A percentile compares a stretch with the other conserved stretches of the same genome.
Evolutionary conservation across 1,284 basidiomycete genomes (phyloP).

Genomic region (Amylostereum areolatum): DNA sequence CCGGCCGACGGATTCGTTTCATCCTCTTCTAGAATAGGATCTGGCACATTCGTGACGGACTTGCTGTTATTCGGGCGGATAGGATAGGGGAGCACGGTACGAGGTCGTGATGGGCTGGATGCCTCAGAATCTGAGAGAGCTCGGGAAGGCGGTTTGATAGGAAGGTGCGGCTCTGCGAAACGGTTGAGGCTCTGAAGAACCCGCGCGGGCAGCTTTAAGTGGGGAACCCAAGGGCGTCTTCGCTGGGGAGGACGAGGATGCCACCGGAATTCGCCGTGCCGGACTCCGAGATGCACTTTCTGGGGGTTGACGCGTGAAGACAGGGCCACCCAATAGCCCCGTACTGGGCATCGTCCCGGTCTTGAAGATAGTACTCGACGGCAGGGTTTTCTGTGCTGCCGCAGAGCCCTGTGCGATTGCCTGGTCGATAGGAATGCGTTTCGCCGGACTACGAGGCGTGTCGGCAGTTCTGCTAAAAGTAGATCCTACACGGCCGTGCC

Average conservation of each 20-base stretch:
- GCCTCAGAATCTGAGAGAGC: slow-evolving; percentile 13
- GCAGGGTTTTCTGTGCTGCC: slow-evolving; percentile 17
- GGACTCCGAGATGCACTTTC: slow-evolving; percentile 14
- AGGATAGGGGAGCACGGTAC: slow-evolving; percentile 17
- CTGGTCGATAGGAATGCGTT: slow-evolving; percentile 40
- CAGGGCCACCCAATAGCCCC: slow-evolving; percentile 11
- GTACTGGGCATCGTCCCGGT: neutral
- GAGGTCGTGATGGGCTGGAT: slow-evolving; percentile 6
- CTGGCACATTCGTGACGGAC: slow-evolving; percentile 4
- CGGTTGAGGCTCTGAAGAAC: slow-evolving; percentile 30
- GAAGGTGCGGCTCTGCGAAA: slow-evolving; percentile 17
- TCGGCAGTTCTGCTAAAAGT: slow-evolving; percentile 7
- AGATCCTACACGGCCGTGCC: slow-evolving; percentile 3
- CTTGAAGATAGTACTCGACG: neutral
- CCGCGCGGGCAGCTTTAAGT: slow-evolving; percentile 18
- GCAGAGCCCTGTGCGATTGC: slow-evolving; percentile 11
- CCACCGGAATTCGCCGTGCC: slow-evolving; percentile 8
- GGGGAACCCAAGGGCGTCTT: slow-evolving; percentile 13
- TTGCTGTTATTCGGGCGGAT: slow-evolving; percentile 4
- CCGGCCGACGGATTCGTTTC: slow-evolving; percentile 1
- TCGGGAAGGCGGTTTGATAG: slow-evolving; percentile 4
- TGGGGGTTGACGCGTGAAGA: slow-evolving; percentile 12
- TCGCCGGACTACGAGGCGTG: slow-evolving; percentile 49
- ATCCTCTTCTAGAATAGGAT: slow-evolving; percentile 18
- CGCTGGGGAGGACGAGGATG: slow-evolving; percentile 9